Evolutionary conservation across 139 green algal species (phyloP), one percentile per base, ranked within the genome.

Genomic region (Gonium pectorale): DNA sequence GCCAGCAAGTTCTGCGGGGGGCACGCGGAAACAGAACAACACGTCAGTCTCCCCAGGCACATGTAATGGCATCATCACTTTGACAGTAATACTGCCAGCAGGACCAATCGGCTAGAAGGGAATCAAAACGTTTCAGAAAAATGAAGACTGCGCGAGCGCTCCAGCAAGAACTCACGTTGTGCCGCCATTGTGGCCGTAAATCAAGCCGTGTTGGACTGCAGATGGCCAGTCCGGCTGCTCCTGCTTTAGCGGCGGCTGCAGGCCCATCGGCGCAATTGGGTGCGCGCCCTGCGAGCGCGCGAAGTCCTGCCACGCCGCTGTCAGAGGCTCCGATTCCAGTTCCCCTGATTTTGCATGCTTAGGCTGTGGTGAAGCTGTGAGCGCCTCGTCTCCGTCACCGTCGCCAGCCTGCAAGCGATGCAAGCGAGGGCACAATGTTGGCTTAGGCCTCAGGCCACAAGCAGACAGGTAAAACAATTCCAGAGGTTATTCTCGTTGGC

Each of bases 291-390:
- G 27, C 54, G 73, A 43, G 38, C 38, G 41, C 31, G 59, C 59
- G 33, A 59, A 71, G 43, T 83, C 75, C 59, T 35, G 75, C 75
- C 75, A 83, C 11, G 38, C 44, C 27, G 29, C 22, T 27, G 26
- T 5, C 4, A 37, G n/a, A 0, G 41, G 27, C 7, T 72, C 75
- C 19, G 29, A 8, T 24, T 83, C 59, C 13, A 71, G 8, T 21
- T 83, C 75, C 4, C 9, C 26, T 27, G 56, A n/a, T 52, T 67
- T 68, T 3, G 44, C 60, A 37, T 83, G 75, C 59, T 83, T 83
- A 1, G 11, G 2, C 33, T 9, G n/a, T 24, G 35, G 75, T 3
- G 59, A 51, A 22, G 35, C 49, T 13, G 19, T 54, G 7, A 37
- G 29, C 4, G 59, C 59, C 5, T 83, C 75, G 43, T 83, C 75